Evolutionary conservation across 2,329 filamentous ascomycete genomes (phyloP).

Genomic region (Ophiostoma ulmi): DNA sequence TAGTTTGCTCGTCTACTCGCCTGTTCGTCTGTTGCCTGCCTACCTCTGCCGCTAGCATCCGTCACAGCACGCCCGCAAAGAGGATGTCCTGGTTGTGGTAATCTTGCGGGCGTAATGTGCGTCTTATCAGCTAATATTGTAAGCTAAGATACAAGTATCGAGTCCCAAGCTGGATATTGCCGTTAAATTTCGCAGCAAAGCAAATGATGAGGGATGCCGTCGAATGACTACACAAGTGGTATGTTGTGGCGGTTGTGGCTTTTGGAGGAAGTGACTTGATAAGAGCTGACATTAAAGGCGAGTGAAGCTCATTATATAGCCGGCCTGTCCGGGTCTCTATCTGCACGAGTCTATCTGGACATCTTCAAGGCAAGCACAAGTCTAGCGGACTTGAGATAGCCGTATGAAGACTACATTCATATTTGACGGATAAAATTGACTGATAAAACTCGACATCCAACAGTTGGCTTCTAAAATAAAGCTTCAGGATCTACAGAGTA

Average conservation of each 20-base stretch:
- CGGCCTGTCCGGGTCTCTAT: not conserved
- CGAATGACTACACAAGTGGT: not conserved
- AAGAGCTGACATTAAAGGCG: not conserved
- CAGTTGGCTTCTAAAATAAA: too few relatives aligned
- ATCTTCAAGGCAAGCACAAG: too few relatives aligned
- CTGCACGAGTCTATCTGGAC: too few relatives aligned
- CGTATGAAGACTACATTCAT: too few relatives aligned
- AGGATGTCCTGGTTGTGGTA: not conserved
- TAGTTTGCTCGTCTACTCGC: not conserved
- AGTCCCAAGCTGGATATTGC: not conserved
- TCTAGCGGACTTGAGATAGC: too few relatives aligned
- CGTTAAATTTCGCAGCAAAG: not conserved
- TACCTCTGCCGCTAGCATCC: not conserved
- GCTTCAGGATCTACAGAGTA: too few relatives aligned
- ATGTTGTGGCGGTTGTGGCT: not conserved
- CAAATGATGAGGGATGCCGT: not conserved
- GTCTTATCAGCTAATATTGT: not conserved
- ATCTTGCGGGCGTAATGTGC: not conserved
- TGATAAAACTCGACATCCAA: too few relatives aligned
- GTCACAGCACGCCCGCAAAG: not conserved
- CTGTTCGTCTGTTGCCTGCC: not conserved
- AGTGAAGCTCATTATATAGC: not conserved
- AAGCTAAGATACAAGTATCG: not conserved
- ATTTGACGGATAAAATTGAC: too few relatives aligned
- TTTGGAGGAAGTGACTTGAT: not conserved